Base-by-base conservation (phyloP, 1,139 yeast genomes). In the Yamadazyma atlantica region DNA sequence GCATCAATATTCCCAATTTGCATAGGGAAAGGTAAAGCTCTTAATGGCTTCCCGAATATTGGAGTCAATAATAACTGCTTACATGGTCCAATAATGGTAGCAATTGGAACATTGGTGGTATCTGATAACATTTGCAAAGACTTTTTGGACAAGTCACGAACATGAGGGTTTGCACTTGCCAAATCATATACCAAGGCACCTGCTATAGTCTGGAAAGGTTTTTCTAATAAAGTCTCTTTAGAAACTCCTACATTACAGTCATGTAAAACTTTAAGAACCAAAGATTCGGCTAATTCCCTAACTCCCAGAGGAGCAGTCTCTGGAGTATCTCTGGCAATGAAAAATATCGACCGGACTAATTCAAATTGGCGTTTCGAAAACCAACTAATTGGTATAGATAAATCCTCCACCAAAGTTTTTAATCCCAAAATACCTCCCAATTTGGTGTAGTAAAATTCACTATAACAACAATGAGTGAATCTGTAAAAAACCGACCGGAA, bases 1-100 rank as follows among this genome's bases (percentile, higher is more conserved):
- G 97, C 98, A 62, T 92, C 98, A 44, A 94, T 89, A 58, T 92
- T 90, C 24, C 98, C 98, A 41, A 94, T 92, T 64, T 94, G 98
- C 96, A 90, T 92, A 3, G 97, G 95, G 66, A 94, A 92, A 0
- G 99, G 98, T 44, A 94, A 71, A 0, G 98, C 98, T 45, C 99
- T 74, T 43, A 94, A 66, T 1, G 99, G 99, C 55, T 94, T 94
- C 5, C 96, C 96, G 66, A 92, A 94, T 30, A 94, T 92, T 7
- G 98, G 98, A 1, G 95, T 87, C 34, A 94, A 65, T 32, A 94
- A 68, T 33, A 90, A 78, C 32, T 80, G 84, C 50, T 88, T 87
- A 35, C 94, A 89, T 12, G 95, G 95, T 9, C 80, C 79, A 60
- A 94, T 81, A 47, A 94, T 75, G 1, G 82, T 77, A 1, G 92